Percentiles rank a stretch among this genome's conserved stretches.
phyloP scores from a whole-genome alignment of 1,284 basidiomycete genomes.

The Neotropicomus parvogracilis region DNA sequence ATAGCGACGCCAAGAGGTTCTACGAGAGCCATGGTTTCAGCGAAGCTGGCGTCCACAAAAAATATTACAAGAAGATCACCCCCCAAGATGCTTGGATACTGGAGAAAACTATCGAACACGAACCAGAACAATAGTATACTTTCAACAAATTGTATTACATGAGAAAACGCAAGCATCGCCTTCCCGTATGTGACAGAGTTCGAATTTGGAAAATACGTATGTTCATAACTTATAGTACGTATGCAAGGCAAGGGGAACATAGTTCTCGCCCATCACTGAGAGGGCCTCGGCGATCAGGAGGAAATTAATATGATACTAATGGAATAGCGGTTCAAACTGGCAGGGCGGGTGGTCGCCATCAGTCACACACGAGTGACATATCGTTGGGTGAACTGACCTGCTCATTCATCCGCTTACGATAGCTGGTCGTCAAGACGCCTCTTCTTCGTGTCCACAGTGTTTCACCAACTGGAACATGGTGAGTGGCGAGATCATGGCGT shows the following conservation, averaged over 20 bases:
- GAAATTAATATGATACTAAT: conserved; percentile 27
- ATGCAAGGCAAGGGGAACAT: conserved; percentile 24
- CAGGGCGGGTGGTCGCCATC: conserved; percentile 12
- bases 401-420: conserved; percentile 20
- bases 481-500: conserved; percentile 10
- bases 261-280: conserved; percentile 13
- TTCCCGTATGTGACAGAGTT: conserved; percentile 17
- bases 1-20: conserved; percentile 66
- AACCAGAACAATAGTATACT: conserved; percentile 24
- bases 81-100: conserved; percentile 80
- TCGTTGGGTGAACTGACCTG: conserved; percentile 16
- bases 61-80: conserved; percentile 79
- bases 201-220: conserved; percentile 19
- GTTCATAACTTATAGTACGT: conserved; percentile 32
- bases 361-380: conserved; percentile 16
- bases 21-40: conserved; percentile 76
- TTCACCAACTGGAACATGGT: conserved; percentile 60
- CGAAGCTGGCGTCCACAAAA: conserved; percentile 57
- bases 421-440: conserved; percentile 32
- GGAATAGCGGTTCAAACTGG: conserved; percentile 18
- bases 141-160: conserved; percentile 25
- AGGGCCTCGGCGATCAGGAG: conserved; percentile 18
- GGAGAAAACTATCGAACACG: conserved; percentile 42
- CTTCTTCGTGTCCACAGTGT: conserved; percentile 67
- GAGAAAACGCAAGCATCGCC: conserved; percentile 11